Conservation (phyloP, 2,329 filamentous ascomycete species). For the Neophaeococcomyces mojaviensis region DNA sequence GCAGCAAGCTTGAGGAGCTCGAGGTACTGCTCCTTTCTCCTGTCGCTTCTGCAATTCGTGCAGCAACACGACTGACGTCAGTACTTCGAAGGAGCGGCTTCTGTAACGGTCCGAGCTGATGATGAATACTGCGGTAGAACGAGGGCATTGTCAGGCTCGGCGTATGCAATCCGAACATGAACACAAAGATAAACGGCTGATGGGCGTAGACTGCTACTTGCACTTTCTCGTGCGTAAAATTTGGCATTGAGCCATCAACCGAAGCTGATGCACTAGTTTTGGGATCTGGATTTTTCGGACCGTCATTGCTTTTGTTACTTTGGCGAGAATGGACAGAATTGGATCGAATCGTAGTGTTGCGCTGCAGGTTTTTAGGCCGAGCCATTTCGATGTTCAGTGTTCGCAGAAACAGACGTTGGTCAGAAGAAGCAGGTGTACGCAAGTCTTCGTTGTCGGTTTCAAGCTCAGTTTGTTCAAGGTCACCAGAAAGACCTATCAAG, state of each 20-base stretch:
- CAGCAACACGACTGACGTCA: constrained; percentile 34
- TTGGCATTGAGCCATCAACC: constrained; percentile 15
- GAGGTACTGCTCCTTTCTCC: constrained; percentile 10
- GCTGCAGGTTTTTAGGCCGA: constrained; percentile 6
- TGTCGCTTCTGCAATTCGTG: constrained; percentile 27
- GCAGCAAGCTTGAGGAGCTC: constrained; percentile 24
- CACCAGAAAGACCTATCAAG: constrained; percentile 37
- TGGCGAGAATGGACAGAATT: background rate
- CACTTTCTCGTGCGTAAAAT: constrained; percentile 16
- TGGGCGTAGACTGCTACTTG: constrained; percentile 27
- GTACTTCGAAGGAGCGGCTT: constrained; percentile 40
- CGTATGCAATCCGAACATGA: constrained; percentile 40
- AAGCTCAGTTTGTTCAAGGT: constrained; percentile 32
- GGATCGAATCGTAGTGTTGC: background rate
- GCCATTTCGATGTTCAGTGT: constrained; percentile 30
- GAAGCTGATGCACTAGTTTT: constrained; percentile 20
- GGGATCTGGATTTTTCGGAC: background rate
- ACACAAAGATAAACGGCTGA: constrained; percentile 46
- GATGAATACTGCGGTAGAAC: constrained; percentile 42
- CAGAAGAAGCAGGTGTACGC: constrained; percentile 10
- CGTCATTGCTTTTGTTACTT: background rate
- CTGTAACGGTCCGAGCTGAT: constrained; percentile 42
- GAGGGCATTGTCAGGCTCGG: constrained; percentile 33
- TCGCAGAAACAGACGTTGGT: constrained; percentile 28
- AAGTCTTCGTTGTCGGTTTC: constrained; percentile 27